Base-by-base conservation (phyloP, 2,329 filamentous ascomycete genomes). In the Onygena corvina region DNA sequence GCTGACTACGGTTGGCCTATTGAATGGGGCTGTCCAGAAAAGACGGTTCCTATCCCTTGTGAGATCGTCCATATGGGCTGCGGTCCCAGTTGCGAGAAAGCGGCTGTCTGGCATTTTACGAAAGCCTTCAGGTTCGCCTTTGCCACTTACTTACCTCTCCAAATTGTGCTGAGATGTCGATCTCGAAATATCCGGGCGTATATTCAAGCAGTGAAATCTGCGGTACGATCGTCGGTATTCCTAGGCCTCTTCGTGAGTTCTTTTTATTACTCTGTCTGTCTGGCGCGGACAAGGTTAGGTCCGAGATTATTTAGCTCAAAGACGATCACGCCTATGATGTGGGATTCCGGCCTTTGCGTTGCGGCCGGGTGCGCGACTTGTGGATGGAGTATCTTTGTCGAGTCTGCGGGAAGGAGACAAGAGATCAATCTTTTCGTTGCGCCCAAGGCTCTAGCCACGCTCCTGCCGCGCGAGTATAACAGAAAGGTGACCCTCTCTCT, bases 201-300 rank as follows among this genome's bases (percentile, higher is more conserved):
- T 3, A 55, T 76, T 8, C 66, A 67, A 21, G 79, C 80, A 1
- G 50, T 81, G 21, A 57, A 71, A 11, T 81, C 81, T 1, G 79
- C 84, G 1, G 66, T 75, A 7, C 77, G 83, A 27, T 89, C 84
- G 3, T 88, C 86, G 0, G 74, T 82, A 0, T 92, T 93, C 62
- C 74, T 94, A 1, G 85, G 80, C 2, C 69, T 79, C 0, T 93
- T 90, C 64, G 83, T 93, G 55, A 72, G 79, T 1, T 68, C 88
- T 8, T 92, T 90, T 63, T 93, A 89, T 69, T 93, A 93, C 62
- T 81, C 83, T 23, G 83, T 93, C 2, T 94, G 87, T 61, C 76
- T 93, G 0, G 73, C 79, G 4, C 77, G 87, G 38, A 88, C 81
- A 1, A 75, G 84, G 25, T 53, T 92, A 4, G 86, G 86, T 0